phyloP scores from a whole-genome alignment of 2,329 filamentous ascomycete species.

The Moelleriella libera region DNA sequence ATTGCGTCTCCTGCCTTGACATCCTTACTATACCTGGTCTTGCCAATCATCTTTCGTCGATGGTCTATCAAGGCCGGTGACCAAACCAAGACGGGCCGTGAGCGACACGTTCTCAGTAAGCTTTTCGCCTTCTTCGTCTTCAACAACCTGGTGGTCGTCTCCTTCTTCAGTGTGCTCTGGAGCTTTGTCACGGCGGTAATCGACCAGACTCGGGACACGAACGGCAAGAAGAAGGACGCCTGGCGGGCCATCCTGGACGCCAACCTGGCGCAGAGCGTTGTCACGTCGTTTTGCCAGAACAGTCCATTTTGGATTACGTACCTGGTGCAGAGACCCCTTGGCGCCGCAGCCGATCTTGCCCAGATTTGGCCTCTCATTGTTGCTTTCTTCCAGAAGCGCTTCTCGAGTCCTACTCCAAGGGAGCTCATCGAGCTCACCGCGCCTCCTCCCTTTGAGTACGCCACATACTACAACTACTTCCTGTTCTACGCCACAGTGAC shows the following conservation, averaged over 20 bases:
- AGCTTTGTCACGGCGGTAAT: constrained; percentile 55
- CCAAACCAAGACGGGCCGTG: constrained; percentile 79
- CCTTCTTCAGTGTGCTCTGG: constrained; percentile 76
- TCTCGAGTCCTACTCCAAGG: constrained; percentile 75
- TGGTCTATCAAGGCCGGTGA: constrained; percentile 76
- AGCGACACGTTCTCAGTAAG: constrained; percentile 80
- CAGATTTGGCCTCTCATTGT: constrained; percentile 76
- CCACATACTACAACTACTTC: constrained; percentile 96
- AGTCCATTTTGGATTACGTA: constrained; percentile 93
- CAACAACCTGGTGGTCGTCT: constrained; percentile 93
- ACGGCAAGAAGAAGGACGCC: constrained; percentile 36
- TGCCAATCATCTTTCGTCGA: constrained; percentile 84
- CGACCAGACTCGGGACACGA: constrained; percentile 15
- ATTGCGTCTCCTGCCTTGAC: constrained; percentile 77
- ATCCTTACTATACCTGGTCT: constrained; percentile 71
- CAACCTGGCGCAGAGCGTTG: constrained; percentile 47
- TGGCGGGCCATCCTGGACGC: constrained; percentile 56
- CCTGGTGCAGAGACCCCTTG: constrained; percentile 82
- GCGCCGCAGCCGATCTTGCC: constrained; percentile 84
- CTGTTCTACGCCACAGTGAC: constrained; percentile 87
- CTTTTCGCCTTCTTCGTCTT: constrained; percentile 94
- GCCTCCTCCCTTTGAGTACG: constrained; percentile 85
- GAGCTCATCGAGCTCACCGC: constrained; percentile 88
- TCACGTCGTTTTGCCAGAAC: constrained; percentile 64
- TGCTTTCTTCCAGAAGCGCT: constrained; percentile 73